These are phyloP conservation scores for Parastagonospora nodorum DNA, from an alignment of 2,329 filamentous ascomycete genomes.

Conservation along the genomic window DNA sequence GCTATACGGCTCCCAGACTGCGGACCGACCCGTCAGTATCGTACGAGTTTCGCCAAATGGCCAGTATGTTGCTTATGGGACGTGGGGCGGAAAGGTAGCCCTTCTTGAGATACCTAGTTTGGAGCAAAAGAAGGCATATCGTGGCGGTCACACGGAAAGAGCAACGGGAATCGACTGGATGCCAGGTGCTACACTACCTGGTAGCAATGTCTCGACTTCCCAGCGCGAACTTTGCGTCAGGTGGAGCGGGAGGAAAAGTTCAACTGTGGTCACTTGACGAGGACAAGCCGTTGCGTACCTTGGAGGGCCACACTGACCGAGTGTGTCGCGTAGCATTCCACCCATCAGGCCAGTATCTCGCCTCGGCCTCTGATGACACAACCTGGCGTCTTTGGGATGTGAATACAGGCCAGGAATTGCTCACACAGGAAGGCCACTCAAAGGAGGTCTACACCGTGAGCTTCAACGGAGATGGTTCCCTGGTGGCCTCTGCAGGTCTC, in stretches of 20 bases:
- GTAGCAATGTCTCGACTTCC: conserved; percentile 72
- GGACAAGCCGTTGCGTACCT: conserved; percentile 81
- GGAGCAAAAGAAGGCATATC: conserved; percentile 73
- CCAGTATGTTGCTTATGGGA: conserved; percentile 82
- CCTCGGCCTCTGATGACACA: conserved; percentile 92
- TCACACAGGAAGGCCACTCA: conserved; percentile 92
- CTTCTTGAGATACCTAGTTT: conserved; percentile 83
- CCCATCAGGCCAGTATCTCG: conserved; percentile 85
- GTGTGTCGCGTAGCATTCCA: conserved; percentile 95
- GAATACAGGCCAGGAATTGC: conserved; percentile 78
- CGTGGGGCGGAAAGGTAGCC: conserved; percentile 90
- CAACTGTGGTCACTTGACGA: conserved; percentile 88
- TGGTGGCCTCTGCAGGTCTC: conserved; percentile 88
- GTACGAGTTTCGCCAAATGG: conserved; percentile 88
- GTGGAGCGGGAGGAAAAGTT: conserved; percentile 84
- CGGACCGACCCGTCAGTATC: conserved; percentile 89
- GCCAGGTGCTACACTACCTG: conserved; percentile 77
- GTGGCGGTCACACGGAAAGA: conserved; percentile 82
- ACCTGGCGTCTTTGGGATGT: conserved; percentile 98
- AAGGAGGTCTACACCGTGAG: conserved; percentile 88
- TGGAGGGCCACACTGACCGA: conserved; percentile 82
- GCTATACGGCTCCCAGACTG: conserved; percentile 89
- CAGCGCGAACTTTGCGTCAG: conserved; percentile 83
- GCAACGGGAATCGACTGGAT: conserved; percentile 91
- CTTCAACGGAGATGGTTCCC: conserved; percentile 89